Conservation (phyloP, 2,329 filamentous ascomycete genomes). For the Fusarium sp. region DNA sequence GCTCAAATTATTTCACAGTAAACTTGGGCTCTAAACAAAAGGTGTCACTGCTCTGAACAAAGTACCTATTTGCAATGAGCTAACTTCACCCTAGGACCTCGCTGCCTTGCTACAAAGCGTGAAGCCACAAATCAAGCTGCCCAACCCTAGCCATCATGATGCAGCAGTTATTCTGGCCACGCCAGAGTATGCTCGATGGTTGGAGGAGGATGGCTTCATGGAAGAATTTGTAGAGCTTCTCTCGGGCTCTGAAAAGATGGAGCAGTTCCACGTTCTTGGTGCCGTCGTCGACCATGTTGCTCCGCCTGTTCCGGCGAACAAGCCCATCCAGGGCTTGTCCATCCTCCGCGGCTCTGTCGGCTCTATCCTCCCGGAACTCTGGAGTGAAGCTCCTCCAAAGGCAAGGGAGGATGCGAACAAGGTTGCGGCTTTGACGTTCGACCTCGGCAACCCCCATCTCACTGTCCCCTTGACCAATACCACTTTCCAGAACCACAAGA, state of each 20-base stretch:
- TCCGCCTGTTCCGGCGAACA: slow-evolving; percentile 47
- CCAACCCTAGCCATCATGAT: slow-evolving; percentile 49
- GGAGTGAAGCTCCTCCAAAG: slow-evolving; percentile 49
- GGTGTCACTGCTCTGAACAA: slow-evolving; percentile 1
- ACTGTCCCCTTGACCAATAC: slow-evolving; percentile 81
- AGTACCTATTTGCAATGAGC: neutral
- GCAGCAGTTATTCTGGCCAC: slow-evolving; percentile 64
- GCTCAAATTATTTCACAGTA: slow-evolving; percentile 36
- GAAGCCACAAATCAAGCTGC: slow-evolving; percentile 39
- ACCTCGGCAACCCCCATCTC: slow-evolving; percentile 52
- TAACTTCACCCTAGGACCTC: slow-evolving; percentile 32
- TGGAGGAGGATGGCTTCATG: slow-evolving; percentile 60
- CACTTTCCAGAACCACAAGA: slow-evolving; percentile 76
- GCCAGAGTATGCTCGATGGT: slow-evolving; percentile 59
- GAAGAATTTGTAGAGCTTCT: slow-evolving; percentile 58
- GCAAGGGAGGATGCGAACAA: slow-evolving; percentile 48
- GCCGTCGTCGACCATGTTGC: slow-evolving; percentile 69
- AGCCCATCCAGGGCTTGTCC: slow-evolving; percentile 60
- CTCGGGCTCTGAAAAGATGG: slow-evolving; percentile 54
- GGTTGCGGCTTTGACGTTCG: slow-evolving; percentile 57
- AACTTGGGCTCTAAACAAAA: slow-evolving; percentile 27
- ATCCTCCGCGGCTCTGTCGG: slow-evolving; percentile 59
- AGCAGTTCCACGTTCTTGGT: slow-evolving; percentile 60
- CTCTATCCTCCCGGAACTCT: slow-evolving; percentile 59
- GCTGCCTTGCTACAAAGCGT: slow-evolving; percentile 31